Evolutionary conservation across 495 filamentous ascomycete genomes (phyloP).

Genomic region (Penicillium canescens): DNA sequence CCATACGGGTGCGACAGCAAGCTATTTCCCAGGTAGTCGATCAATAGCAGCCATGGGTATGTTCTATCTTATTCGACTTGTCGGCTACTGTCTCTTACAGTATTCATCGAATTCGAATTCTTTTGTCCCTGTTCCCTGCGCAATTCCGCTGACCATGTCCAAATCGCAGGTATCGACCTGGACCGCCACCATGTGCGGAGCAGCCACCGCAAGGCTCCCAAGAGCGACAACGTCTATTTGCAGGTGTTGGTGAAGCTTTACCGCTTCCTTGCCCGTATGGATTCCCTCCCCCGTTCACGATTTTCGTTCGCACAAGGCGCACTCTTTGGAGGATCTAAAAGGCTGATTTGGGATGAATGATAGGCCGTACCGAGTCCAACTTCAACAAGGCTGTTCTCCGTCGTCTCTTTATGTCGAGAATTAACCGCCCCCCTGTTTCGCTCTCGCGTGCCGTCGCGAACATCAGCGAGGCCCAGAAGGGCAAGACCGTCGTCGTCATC

Average conservation of each 20-base stretch:
- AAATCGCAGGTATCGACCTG: slow-evolving; percentile 62
- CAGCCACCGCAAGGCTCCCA: slow-evolving; percentile 91
- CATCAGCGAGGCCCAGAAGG: slow-evolving; percentile 65
- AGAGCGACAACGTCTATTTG: slow-evolving; percentile 97
- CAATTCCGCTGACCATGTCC: slow-evolving; percentile 8
- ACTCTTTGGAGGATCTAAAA: slow-evolving; percentile 7
- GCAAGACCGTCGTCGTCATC: slow-evolving; percentile 89
- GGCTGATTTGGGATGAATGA: slow-evolving; percentile 17
- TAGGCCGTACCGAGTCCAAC: slow-evolving; percentile 90
- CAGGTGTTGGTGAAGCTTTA: slow-evolving; percentile 98
- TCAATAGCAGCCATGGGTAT: slow-evolving; percentile 53
- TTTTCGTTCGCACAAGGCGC: slow-evolving; percentile 6
- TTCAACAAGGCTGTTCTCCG: slow-evolving; percentile 98
- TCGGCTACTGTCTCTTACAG: neutral
- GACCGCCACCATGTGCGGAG: slow-evolving; percentile 80
- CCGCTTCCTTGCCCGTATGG: slow-evolving; percentile 95
- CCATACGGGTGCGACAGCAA: slow-evolving; percentile 47
- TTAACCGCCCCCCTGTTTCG: slow-evolving; percentile 94
- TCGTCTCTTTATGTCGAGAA: slow-evolving; percentile 94
- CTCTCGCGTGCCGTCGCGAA: slow-evolving; percentile 81
- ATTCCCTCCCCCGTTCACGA: slow-evolving; percentile 9
- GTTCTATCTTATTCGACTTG: slow-evolving; percentile 13
- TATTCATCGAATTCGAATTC: neutral
- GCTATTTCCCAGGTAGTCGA: slow-evolving; percentile 46
- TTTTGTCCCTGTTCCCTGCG: neutral